A percentile compares a stretch with the other conserved stretches of the same genome.
Conservation (phyloP, 1,139 yeast genomes). For the Kodamaea arcana region DNA sequence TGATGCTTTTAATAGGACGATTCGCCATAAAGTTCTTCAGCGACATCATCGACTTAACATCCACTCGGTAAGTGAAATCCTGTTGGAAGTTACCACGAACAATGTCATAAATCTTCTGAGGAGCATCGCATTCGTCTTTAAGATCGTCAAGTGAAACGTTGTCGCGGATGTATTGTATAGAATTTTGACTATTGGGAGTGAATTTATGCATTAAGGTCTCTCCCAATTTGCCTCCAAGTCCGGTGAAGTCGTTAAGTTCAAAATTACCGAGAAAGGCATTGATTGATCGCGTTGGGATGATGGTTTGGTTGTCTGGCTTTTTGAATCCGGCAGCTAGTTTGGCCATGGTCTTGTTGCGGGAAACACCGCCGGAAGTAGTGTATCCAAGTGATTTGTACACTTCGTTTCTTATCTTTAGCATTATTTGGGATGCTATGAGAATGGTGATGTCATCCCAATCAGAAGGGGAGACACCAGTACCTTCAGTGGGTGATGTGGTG, state of each 20-base stretch:
- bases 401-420: slow-evolving; percentile 48
- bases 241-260: slow-evolving; percentile 73
- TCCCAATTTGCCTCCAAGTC: slow-evolving; percentile 89
- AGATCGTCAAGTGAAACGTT: slow-evolving; percentile 36
- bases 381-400: slow-evolving; percentile 61
- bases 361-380: slow-evolving; percentile 88
- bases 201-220: slow-evolving; percentile 48
- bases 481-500: slow-evolving; percentile 8
- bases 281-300: slow-evolving; percentile 50
- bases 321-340: slow-evolving; percentile 84
- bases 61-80: slow-evolving; percentile 54
- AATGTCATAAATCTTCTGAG: slow-evolving; percentile 49
- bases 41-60: slow-evolving; percentile 84
- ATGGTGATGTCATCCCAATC: slow-evolving; percentile 89
- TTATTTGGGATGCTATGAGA: slow-evolving; percentile 59
- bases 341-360: slow-evolving; percentile 70
- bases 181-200: slow-evolving; percentile 38
- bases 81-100: slow-evolving; percentile 59
- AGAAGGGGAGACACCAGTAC: slow-evolving; percentile 11
- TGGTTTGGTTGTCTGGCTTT: slow-evolving; percentile 86
- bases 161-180: slow-evolving; percentile 48
- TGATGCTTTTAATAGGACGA: slow-evolving; percentile 46
- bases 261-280: slow-evolving; percentile 54
- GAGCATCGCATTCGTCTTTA: slow-evolving; percentile 33
- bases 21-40: slow-evolving; percentile 66